Conservation (phyloP, 495 filamentous ascomycete genomes). For the Aspergillus leporis region DNA sequence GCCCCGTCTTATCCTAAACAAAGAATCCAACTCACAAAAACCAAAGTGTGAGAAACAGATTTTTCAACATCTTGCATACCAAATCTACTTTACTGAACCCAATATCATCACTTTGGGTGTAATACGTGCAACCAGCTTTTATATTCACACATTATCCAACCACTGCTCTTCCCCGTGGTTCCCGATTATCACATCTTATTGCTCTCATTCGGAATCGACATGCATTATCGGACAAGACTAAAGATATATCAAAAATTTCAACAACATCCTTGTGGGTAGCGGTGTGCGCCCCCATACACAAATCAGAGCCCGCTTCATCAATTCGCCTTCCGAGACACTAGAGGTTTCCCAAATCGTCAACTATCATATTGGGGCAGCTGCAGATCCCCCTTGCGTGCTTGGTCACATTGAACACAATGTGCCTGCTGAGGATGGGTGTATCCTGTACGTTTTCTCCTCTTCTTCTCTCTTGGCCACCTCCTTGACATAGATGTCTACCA, state of each 20-base stretch:
- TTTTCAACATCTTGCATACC: background rate
- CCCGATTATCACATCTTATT: background rate
- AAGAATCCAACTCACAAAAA: background rate
- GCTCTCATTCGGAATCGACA: constrained; percentile 1
- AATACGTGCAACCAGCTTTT: background rate
- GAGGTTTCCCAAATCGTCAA: background rate
- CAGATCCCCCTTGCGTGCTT: background rate
- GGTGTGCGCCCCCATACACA: constrained; percentile 13
- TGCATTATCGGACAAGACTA: constrained; percentile 16
- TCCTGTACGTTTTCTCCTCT: background rate
- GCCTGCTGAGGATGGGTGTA: background rate
- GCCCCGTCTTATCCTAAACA: constrained; percentile 3
- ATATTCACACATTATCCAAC: background rate
- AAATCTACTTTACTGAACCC: background rate
- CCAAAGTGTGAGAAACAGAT: background rate
- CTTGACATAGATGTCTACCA: background rate
- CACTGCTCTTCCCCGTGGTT: background rate
- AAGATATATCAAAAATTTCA: constrained; percentile 14
- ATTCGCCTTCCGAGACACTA: background rate
- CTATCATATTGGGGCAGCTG: background rate
- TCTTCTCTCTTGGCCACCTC: background rate
- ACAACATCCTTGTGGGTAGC: constrained; percentile 21
- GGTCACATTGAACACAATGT: background rate
- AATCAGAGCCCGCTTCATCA: background rate
- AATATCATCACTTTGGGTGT: background rate